Percentiles rank a stretch among this genome's conserved stretches.
Conservation (phyloP, 129 eudicot genomes). For the Chrysanthemum lavandulifolium region DNA sequence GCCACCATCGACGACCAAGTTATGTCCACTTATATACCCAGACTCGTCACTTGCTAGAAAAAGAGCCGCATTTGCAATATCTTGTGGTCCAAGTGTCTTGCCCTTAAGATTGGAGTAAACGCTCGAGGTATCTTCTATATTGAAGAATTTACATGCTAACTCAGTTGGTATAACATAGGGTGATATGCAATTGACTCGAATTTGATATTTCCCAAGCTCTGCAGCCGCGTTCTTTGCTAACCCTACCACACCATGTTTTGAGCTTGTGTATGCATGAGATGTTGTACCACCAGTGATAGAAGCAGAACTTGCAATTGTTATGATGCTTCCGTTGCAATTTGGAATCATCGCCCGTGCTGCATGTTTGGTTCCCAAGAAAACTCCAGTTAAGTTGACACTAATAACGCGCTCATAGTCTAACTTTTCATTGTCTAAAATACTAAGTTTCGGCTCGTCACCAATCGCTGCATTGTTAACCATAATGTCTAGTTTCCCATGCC, state of each 20-base stretch:
- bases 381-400: slow-evolving; percentile 24
- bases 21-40: slow-evolving; percentile 44
- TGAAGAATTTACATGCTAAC: slow-evolving; percentile 9
- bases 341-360: slow-evolving; percentile 48
- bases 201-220: slow-evolving; percentile 40
- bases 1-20: slow-evolving; percentile 53
- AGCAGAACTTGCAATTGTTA: slow-evolving; percentile 28
- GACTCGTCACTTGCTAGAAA: slow-evolving; percentile 55
- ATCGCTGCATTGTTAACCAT: slow-evolving; percentile 36
- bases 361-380: slow-evolving; percentile 40
- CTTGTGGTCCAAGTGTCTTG: slow-evolving; percentile 24
- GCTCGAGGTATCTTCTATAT: slow-evolving; percentile 14
- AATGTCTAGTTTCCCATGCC: slow-evolving; percentile 37
- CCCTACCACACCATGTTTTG: slow-evolving; percentile 55
- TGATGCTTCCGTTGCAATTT: slow-evolving; percentile 28
- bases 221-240: slow-evolving; percentile 36
- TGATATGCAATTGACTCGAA: slow-evolving; percentile 46
- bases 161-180: slow-evolving; percentile 31
- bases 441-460: background rate
- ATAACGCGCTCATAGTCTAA: slow-evolving; percentile 33
- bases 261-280: slow-evolving; percentile 43
- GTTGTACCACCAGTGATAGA: slow-evolving; percentile 20
- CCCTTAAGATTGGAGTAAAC: slow-evolving; percentile 35
- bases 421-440: slow-evolving; percentile 28
- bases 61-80: slow-evolving; percentile 40